phyloP scores from a whole-genome alignment of 108 stramenopile genomes.

The Cylindrotheca closterium region DNA sequence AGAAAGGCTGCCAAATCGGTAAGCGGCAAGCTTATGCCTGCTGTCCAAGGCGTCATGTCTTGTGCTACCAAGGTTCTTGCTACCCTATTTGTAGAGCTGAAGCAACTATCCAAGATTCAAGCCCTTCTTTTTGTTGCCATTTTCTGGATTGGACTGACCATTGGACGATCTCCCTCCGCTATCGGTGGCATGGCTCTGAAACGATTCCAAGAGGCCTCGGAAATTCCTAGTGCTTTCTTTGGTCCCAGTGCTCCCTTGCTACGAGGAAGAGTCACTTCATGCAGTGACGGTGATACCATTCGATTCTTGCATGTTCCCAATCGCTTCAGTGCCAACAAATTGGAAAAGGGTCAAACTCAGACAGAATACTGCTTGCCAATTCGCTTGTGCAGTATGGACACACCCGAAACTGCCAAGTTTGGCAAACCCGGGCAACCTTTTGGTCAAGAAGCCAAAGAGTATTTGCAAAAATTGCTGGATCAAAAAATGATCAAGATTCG shows the following conservation, averaged over 20 bases:
- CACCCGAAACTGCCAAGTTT: constrained; percentile 50
- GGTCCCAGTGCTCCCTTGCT: constrained; percentile 27
- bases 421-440: constrained; percentile 56
- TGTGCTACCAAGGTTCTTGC: no score
- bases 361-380: constrained; percentile 39
- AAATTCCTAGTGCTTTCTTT: constrained; percentile 35
- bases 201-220: constrained; percentile 21
- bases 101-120: background rate
- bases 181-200: constrained; percentile 4
- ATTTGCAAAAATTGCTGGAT: constrained; percentile 16
- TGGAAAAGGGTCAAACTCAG: constrained; percentile 26
- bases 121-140: background rate
- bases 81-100: background rate
- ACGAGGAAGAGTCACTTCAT: constrained; percentile 35
- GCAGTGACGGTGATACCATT: constrained; percentile 55
- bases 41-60: no score
- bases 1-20: no score
- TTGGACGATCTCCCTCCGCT: background rate
- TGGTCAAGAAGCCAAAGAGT: constrained; percentile 53
- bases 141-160: background rate
- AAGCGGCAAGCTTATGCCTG: no score
- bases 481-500: constrained; percentile 18
- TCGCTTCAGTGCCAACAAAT: constrained; percentile 25
- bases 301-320: constrained; percentile 49
- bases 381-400: constrained; percentile 56